Percentiles rank a stretch among this genome's conserved stretches.
Conservation (phyloP, 352 stramenopile genomes). For the Pilasporangium apinafurcum region DNA sequence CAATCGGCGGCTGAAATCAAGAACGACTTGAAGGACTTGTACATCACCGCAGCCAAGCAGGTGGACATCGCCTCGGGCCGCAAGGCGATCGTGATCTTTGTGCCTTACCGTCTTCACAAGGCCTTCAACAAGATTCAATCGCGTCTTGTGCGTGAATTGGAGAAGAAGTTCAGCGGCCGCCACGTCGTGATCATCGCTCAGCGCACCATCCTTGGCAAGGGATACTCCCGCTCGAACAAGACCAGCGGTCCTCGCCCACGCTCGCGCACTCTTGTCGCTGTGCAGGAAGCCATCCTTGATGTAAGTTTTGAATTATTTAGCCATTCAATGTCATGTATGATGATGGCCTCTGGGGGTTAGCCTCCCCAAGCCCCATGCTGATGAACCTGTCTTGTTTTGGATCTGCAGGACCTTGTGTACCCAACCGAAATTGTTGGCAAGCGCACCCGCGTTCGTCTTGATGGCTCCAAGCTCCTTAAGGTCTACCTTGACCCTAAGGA, state of each 20-base stretch:
- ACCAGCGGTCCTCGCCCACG: slow-evolving; percentile 93
- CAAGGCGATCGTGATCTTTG: slow-evolving; percentile 99
- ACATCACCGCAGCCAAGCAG: slow-evolving; percentile 99
- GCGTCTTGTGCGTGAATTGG: slow-evolving; percentile 96
- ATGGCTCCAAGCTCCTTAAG: slow-evolving; percentile 98
- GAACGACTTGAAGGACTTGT: slow-evolving; percentile 96
- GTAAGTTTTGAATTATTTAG: slow-evolving; percentile 50
- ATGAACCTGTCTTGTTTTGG: slow-evolving; percentile 18
- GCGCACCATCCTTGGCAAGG: slow-evolving; percentile 98
- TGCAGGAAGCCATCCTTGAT: slow-evolving; percentile 99
- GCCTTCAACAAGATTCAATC: slow-evolving; percentile 99
- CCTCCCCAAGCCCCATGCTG: slow-evolving; percentile 86
- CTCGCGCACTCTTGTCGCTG: slow-evolving; percentile 96
- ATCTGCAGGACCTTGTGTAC: slow-evolving; percentile 95
- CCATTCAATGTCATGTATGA: slow-evolving; percentile 38
- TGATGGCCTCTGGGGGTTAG: slow-evolving; percentile 88
- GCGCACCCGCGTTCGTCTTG: slow-evolving; percentile 95
- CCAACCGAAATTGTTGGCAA: slow-evolving; percentile 99
- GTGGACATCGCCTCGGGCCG: slow-evolving; percentile 92
- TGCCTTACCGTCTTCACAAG: slow-evolving; percentile 97
- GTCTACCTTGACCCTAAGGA: slow-evolving; percentile 98
- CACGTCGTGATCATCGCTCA: slow-evolving; percentile 99
- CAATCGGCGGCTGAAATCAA: slow-evolving; percentile 96
- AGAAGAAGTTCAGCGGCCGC: slow-evolving; percentile 99
- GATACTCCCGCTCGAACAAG: slow-evolving; percentile 93